Percentiles rank a stretch among this genome's conserved stretches.
Evolutionary conservation across 805 yeast species (phyloP).

Genomic region (Nakazawaea anatomiae): DNA sequence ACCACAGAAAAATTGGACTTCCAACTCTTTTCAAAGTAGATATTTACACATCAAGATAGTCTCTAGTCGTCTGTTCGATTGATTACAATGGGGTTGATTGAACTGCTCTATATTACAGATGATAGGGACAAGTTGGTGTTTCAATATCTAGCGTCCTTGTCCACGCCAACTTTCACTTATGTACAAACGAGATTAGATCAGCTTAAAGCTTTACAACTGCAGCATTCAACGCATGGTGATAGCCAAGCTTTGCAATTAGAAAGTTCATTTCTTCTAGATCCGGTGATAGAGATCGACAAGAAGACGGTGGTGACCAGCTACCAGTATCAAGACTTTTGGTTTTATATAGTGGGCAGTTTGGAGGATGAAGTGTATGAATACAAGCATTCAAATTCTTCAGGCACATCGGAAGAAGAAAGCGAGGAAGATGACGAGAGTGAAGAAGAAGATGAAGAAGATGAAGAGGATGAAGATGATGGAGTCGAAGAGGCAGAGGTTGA

Average conservation of each 20-base stretch:
- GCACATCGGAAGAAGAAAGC: slow-evolving; percentile 16
- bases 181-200: slow-evolving; percentile 17
- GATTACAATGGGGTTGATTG: slow-evolving; percentile 23
- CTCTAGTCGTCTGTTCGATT: no score
- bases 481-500: neutral
- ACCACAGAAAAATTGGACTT: neutral
- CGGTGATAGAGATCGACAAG: slow-evolving; percentile 22
- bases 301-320: slow-evolving; percentile 19
- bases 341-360: slow-evolving; percentile 15
- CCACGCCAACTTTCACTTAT: slow-evolving; percentile 22
- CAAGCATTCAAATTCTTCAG: slow-evolving; percentile 11
- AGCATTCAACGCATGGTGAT: slow-evolving; percentile 4
- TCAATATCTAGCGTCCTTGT: slow-evolving; percentile 17
- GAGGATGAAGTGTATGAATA: slow-evolving; percentile 15
- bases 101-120: slow-evolving; percentile 23
- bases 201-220: slow-evolving; percentile 10
- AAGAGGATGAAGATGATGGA: slow-evolving; percentile 5
- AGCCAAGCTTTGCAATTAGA: slow-evolving; percentile 19
- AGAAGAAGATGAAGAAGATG: slow-evolving; percentile 9
- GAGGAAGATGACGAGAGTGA: slow-evolving; percentile 10
- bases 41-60: no score
- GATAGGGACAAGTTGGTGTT: slow-evolving; percentile 20
- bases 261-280: slow-evolving; percentile 16
- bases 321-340: slow-evolving; percentile 14
- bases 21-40: no score